Conservation (phyloP, 768 basidiomycete species). For the Sporobolomyces roseus region DNA sequence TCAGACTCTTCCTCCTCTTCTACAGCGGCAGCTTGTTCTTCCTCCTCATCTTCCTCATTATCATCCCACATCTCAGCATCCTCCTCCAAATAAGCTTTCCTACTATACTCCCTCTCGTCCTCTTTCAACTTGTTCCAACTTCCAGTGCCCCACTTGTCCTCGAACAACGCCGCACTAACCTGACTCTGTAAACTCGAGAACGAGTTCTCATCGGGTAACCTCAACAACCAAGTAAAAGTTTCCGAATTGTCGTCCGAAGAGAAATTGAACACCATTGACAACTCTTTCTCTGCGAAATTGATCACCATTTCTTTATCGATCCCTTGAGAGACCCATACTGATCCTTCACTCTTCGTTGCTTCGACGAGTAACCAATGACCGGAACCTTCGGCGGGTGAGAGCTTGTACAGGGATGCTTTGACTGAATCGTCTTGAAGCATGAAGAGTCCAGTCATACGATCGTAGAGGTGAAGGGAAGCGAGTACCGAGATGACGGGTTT, state of each 20-base stretch:
- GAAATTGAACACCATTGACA: conserved; percentile 86
- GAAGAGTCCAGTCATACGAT: conserved; percentile 51
- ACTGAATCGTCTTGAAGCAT: conserved; percentile 50
- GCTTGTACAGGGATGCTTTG: conserved; percentile 48
- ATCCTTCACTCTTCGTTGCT: conserved; percentile 44
- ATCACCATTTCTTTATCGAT: conserved; percentile 43
- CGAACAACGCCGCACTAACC: conserved; percentile 74
- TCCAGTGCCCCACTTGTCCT: conserved; percentile 51
- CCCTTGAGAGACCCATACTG: conserved; percentile 42
- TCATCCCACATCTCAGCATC: conserved; percentile 84
- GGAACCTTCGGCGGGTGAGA: background rate
- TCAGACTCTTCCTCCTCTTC: conserved; percentile 56
- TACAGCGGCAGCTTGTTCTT: conserved; percentile 43
- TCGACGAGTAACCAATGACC: conserved; percentile 24
- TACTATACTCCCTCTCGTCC: conserved; percentile 82
- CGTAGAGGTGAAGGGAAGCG: conserved; percentile 52
- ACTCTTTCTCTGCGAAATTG: conserved; percentile 45
- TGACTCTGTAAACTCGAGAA: conserved; percentile 61
- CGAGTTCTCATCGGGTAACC: conserved; percentile 59
- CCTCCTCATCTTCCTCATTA: conserved; percentile 60
- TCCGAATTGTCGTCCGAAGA: conserved; percentile 49
- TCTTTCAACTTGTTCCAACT: conserved; percentile 65
- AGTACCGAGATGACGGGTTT: conserved; percentile 30
- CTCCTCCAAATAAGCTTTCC: conserved; percentile 63
- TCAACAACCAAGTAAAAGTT: conserved; percentile 73